These are phyloP conservation scores for Dichotomocladium elegans DNA, from an alignment of 371 early-diverging fungal species.

Conservation along the genomic window DNA sequence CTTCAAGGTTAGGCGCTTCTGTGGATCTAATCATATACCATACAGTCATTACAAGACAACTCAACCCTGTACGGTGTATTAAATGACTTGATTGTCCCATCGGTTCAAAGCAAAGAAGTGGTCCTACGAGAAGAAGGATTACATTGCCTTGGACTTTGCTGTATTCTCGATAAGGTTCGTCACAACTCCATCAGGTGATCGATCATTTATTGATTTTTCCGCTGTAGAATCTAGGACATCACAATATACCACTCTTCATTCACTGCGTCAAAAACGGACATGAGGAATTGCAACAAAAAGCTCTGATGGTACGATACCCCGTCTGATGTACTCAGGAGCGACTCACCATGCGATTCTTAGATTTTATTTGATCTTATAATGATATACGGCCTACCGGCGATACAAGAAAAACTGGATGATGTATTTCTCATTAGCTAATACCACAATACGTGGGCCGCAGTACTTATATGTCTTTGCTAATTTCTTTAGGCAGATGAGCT, in stretches of 20 bases:
- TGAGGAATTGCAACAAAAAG: constrained; percentile 41
- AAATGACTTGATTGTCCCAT: constrained; percentile 77
- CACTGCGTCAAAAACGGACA: constrained; percentile 38
- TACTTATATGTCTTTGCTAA: background rate
- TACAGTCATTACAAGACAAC: constrained; percentile 61
- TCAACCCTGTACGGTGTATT: constrained; percentile 75
- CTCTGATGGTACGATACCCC: constrained; percentile 35
- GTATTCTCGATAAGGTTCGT: constrained; percentile 57
- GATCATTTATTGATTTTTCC: background rate
- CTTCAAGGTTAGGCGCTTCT: no score
- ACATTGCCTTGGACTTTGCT: constrained; percentile 78
- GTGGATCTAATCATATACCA: background rate
- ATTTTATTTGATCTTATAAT: constrained; percentile 61
- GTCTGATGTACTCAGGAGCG: background rate
- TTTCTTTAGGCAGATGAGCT: constrained; percentile 34
- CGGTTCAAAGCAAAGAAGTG: constrained; percentile 66
- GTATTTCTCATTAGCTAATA: constrained; percentile 20
- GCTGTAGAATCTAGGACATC: constrained; percentile 45
- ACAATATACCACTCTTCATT: constrained; percentile 44
- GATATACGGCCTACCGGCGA: constrained; percentile 39
- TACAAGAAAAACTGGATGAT: constrained; percentile 31
- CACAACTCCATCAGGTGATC: background rate
- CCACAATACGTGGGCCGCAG: background rate
- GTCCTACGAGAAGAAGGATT: constrained; percentile 72
- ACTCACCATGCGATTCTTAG: constrained; percentile 21